Percentiles rank a stretch among this genome's conserved stretches.
Conservation (phyloP, 176 grass and related monocot species). For the Tillandsia leiboldiana region DNA sequence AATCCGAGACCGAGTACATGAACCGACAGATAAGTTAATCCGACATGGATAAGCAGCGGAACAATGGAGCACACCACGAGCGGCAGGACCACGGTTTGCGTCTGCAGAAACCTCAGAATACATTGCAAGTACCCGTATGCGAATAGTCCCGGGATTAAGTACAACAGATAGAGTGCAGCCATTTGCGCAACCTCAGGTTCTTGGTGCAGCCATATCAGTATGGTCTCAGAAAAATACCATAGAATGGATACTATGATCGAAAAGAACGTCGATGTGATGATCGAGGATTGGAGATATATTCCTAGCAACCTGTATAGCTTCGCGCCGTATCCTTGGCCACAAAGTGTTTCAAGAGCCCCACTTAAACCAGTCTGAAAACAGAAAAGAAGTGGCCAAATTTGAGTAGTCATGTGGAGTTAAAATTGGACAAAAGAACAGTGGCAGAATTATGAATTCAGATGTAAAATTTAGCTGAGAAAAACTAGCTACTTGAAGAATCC, state of each 20-base stretch:
- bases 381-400: background rate
- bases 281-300: constrained; percentile 73
- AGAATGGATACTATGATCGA: constrained; percentile 43
- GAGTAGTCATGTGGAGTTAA: background rate
- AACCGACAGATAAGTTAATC: constrained; percentile 36
- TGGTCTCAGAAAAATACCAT: constrained; percentile 61
- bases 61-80: constrained; percentile 58
- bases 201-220: constrained; percentile 51
- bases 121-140: constrained; percentile 61
- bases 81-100: constrained; percentile 47
- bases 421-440: background rate
- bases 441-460: background rate
- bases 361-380: constrained; percentile 53
- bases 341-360: constrained; percentile 82
- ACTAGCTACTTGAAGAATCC: too few species aligned
- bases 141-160: constrained; percentile 48
- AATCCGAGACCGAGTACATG: constrained; percentile 51
- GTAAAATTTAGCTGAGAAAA: too few species aligned
- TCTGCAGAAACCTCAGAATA: constrained; percentile 71
- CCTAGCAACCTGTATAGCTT: constrained; percentile 55
- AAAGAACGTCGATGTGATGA: constrained; percentile 35
- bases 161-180: constrained; percentile 42
- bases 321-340: constrained; percentile 71
- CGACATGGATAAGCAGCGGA: constrained; percentile 46
- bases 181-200: constrained; percentile 45